Evolutionary conservation across 2,329 filamentous ascomycete species (phyloP), one percentile per base, ranked within the genome.

Genomic region (Cordyceps farinosa): DNA sequence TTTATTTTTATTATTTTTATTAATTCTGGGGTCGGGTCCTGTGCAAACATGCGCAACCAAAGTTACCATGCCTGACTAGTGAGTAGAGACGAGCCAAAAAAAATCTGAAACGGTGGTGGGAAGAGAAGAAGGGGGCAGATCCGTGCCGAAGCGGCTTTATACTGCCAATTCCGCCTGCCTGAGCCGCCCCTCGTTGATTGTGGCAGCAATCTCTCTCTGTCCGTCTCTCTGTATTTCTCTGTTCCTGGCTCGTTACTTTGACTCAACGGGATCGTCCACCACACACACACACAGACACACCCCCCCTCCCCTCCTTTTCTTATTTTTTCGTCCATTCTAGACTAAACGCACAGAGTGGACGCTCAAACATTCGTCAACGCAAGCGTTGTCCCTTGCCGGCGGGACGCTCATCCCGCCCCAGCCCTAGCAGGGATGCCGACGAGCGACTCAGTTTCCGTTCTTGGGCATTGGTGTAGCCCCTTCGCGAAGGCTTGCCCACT

Each of bases 21-120:
- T 36, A 6, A 22, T 44, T 22, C 42, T 27, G 10, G n/a, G 30
- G 6, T 47, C 30, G 54, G 42, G 30, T 47, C 11, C 38, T 48
- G 38, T 36, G 30, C 32, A 58, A 58, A 48, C 32, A 58, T 48
- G 55, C 42, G 7, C 55, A 48, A 48, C 55, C 22, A 15, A n/a
- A 8, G 34, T 38, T 38, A 10, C 38, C 38, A 13, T 40, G 15
- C 38, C 38, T 40, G 38, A 40, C 11, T 40, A 40, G 13, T 40
- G 38, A 40, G 2, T 40, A 40, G 13, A 40, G 13, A 40, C 55
- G 44, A 58, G 55, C 44, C 55, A 30, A 45, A 58, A 42, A 52
- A 61, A 61, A 61, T 61, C 58, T 61, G 58, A 61, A 61, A 61
- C 58, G 38, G 17, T 50, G 47, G 58, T 51, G 58, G 48, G 44